phyloP scores from a whole-genome alignment of 768 basidiomycete species.

The Xerocomellus intermedius region DNA sequence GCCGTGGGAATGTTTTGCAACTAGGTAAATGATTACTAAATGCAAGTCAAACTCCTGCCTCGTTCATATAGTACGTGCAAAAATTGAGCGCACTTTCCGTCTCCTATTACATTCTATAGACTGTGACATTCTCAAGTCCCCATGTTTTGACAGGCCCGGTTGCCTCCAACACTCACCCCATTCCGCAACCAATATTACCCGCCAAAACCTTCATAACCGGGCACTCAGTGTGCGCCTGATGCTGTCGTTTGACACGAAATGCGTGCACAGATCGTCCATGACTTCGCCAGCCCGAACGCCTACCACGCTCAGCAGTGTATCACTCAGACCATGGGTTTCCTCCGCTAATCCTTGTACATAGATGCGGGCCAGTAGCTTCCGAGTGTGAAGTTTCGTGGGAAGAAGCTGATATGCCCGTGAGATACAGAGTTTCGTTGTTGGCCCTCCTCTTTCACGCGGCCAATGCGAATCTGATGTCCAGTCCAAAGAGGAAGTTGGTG shows the following conservation, averaged over 20 bases:
- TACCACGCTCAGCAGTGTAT: slow-evolving; percentile 48
- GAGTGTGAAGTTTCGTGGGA: slow-evolving; percentile 16
- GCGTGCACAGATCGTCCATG: slow-evolving; percentile 35
- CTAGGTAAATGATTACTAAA: too few species aligned
- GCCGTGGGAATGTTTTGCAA: slow-evolving; percentile 24
- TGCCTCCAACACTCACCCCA: not conserved
- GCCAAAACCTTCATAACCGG: slow-evolving; percentile 4
- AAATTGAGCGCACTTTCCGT: not conserved
- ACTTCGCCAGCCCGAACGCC: slow-evolving; percentile 47
- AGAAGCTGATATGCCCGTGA: slow-evolving; percentile 44
- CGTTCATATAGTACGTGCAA: not conserved
- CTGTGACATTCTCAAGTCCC: not conserved
- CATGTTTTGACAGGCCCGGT: not conserved
- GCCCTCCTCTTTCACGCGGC: slow-evolving; percentile 15
- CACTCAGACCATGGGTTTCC: slow-evolving; percentile 38
- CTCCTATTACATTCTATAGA: too few species aligned
- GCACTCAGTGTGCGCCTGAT: not conserved
- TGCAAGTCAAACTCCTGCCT: too few species aligned
- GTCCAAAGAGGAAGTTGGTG: slow-evolving; percentile 12
- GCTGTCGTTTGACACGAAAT: not conserved
- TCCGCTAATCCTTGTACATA: slow-evolving; percentile 40
- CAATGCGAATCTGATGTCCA: slow-evolving; percentile 15
- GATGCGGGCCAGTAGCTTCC: slow-evolving; percentile 24
- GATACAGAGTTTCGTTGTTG: slow-evolving; percentile 27
- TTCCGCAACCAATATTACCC: not conserved